These are phyloP conservation scores for Zygoascus biomembranicola DNA, from an alignment of 805 yeast species.

Conservation along the genomic window DNA sequence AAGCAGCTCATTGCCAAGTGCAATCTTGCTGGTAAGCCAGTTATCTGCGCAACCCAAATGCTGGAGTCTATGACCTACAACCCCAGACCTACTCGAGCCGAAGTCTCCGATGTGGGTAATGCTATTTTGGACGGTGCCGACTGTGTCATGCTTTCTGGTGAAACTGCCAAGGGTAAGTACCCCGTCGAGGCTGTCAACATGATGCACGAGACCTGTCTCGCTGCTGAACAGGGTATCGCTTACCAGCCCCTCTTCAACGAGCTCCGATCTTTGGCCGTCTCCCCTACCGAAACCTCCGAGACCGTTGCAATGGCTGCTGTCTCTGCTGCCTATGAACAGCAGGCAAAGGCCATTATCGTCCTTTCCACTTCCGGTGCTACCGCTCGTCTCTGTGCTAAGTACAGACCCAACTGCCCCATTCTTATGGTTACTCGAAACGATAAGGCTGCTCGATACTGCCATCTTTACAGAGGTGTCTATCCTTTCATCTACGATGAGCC, in stretches of 20 bases:
- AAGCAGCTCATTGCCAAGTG: conserved; percentile 98
- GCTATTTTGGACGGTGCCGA: conserved; percentile 99
- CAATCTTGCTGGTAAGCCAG: conserved; percentile 99
- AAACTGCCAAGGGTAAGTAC: conserved; percentile 99
- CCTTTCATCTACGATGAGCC: conserved; percentile 77
- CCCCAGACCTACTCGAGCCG: conserved; percentile 99
- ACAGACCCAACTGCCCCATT: conserved; percentile 95
- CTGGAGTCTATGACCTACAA: conserved; percentile 98
- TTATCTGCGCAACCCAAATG: conserved; percentile 99
- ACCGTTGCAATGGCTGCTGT: conserved; percentile 97
- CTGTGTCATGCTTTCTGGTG: conserved; percentile 99
- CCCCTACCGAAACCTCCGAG: conserved; percentile 90
- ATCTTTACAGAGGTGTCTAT: conserved; percentile 96
- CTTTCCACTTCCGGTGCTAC: conserved; percentile 92
- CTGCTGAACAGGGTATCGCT: conserved; percentile 95
- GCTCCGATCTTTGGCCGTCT: conserved; percentile 72
- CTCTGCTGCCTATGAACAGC: conserved; percentile 90
- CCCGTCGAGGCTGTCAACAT: conserved; percentile 95
- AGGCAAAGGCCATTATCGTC: conserved; percentile 94
- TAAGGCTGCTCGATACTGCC: conserved; percentile 89
- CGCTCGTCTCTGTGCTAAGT: conserved; percentile 93
- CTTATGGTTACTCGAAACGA: conserved; percentile 96
- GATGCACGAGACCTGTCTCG: conserved; percentile 96
- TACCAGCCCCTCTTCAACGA: conserved; percentile 77
- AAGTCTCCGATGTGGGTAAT: conserved; percentile 98